phyloP scores from a whole-genome alignment of 331 rosid genomes.

The Acacia concinna region DNA sequence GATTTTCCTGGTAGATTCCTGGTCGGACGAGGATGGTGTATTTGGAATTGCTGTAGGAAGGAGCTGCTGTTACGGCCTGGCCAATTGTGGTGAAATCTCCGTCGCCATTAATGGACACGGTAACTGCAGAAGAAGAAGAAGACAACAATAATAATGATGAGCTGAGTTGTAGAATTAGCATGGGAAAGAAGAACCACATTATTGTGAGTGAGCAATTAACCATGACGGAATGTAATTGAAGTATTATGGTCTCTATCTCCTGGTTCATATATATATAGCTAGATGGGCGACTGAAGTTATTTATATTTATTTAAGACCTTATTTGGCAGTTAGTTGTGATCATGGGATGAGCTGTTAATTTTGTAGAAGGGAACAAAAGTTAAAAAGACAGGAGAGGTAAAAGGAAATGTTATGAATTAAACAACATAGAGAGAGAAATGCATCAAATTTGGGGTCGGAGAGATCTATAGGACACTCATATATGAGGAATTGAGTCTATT shows the following conservation, averaged over 20 bases:
- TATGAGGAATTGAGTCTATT: too few relatives aligned
- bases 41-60: background rate
- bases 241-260: background rate
- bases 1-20: background rate
- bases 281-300: background rate
- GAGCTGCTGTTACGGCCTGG: background rate
- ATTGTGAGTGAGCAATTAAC: background rate
- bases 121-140: background rate
- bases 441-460: too few relatives aligned
- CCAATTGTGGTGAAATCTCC: background rate
- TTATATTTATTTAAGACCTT: background rate
- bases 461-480: too few relatives aligned
- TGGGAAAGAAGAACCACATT: background rate
- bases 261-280: background rate
- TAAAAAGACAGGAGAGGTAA: too few relatives aligned
- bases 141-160: background rate
- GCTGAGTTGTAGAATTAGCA: background rate
- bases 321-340: background rate
- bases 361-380: background rate
- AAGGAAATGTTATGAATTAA: background rate
- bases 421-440: background rate
- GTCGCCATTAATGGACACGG: background rate
- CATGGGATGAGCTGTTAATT: background rate
- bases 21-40: background rate
- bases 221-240: background rate